Evolutionary conservation across 371 early-diverging fungal genomes (phyloP), one percentile per base, ranked within the genome.

Genomic region (Mucor ambiguus): DNA sequence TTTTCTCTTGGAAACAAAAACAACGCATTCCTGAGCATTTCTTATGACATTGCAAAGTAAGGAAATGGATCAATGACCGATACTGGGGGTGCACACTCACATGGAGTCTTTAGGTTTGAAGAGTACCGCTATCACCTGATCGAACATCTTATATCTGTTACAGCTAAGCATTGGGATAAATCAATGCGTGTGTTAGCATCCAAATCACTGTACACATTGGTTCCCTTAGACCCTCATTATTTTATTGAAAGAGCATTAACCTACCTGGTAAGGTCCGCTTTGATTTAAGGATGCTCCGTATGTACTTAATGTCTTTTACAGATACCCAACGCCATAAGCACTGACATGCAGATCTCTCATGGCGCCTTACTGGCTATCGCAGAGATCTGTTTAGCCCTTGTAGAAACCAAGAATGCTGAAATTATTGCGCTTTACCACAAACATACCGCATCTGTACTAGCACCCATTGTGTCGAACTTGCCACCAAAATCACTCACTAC

Each of bases 111-210:
- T 75, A 93, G 93, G 18, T 92, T 89, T 70, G 70, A 68, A 2
- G 93, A 91, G 54, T 97, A 97, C 67, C 79, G 89, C 5, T 73
- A 82, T 55, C 86, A 82, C 41, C 74, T 96, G 58, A 82, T 94
- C n/a, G 74, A 85, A n/a, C 92, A 94, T 64, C 74, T 94, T 16
- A 72, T 88, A 4, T 72, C 73, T 0, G 68, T 78, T 9, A 90
- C 89, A 14, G 74, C 89, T 7, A 69, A 77, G 28, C 97, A 97
- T 69, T 98, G 98, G 98, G 98, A 98, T 69, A 80, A 85, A 58
- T 64, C 77, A 16, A 89, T 96, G 65, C 89, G 98, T 3, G 81
- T 85, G 1, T 77, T 96, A 22, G 93, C 91, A 0, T 89, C 94
- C 2, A 85, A 89, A 48, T 77, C 94, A 1, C 71, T 96, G 64